Conservation (phyloP, 1,284 basidiomycete genomes). For the Fomitopsis schrenkii region DNA sequence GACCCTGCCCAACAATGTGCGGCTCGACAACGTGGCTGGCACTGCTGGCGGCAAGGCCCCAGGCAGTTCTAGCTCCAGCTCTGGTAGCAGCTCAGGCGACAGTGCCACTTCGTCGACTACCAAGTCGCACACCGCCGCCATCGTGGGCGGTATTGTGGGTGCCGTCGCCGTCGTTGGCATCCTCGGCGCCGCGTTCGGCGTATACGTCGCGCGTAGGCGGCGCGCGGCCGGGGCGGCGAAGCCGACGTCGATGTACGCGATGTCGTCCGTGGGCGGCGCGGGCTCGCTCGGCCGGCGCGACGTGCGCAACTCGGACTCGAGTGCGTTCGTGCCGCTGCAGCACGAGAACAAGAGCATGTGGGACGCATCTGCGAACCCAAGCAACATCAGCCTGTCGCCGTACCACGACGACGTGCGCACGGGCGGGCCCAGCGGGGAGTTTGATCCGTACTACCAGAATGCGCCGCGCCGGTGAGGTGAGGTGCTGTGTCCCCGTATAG, state of each 20-base stretch:
- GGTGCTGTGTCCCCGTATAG: background rate
- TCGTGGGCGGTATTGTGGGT: conserved; percentile 50
- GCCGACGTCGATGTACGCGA: conserved; percentile 30
- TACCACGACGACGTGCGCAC: conserved; percentile 39
- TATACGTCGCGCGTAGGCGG: conserved; percentile 42
- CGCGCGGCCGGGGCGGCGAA: conserved; percentile 31
- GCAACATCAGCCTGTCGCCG: conserved; percentile 35
- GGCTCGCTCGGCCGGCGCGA: conserved; percentile 23
- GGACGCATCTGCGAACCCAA: conserved; percentile 39
- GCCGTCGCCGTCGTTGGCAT: conserved; percentile 44
- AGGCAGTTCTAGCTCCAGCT: conserved; percentile 16
- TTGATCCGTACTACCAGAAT: conserved; percentile 27
- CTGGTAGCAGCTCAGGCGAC: conserved; percentile 5
- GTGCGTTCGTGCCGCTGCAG: conserved; percentile 55
- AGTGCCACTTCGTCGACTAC: conserved; percentile 14
- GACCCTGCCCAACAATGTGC: conserved; percentile 50
- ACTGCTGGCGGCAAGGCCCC: conserved; percentile 22
- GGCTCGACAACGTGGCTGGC: conserved; percentile 37
- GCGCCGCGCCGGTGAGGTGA: conserved; percentile 14
- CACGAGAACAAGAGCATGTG: conserved; percentile 47
- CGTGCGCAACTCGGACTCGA: conserved; percentile 46
- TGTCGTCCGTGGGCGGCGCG: conserved; percentile 30
- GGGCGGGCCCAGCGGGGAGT: conserved; percentile 23
- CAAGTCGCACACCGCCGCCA: conserved; percentile 37
- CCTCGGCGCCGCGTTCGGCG: conserved; percentile 44